These are phyloP conservation scores for Aspergillus ochraceoroseus DNA, from an alignment of 2,329 filamentous ascomycete genomes.

Conservation along the genomic window DNA sequence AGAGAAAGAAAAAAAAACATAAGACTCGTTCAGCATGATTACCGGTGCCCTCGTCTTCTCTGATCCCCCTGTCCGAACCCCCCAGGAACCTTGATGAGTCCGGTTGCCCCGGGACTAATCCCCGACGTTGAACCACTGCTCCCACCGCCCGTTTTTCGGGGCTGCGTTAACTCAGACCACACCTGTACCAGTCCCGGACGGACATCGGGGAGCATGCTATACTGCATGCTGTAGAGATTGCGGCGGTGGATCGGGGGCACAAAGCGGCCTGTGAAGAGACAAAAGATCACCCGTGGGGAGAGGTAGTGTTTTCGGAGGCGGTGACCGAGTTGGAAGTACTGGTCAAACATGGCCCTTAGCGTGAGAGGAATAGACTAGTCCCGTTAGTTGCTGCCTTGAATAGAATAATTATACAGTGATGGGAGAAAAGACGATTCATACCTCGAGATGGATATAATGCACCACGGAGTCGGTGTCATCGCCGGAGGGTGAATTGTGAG, in stretches of 20 bases:
- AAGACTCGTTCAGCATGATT: slow-evolving; percentile 9
- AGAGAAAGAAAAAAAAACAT: neutral
- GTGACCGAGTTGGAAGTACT: slow-evolving; percentile 91
- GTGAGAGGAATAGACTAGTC: slow-evolving; percentile 76
- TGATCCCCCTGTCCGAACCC: slow-evolving; percentile 32
- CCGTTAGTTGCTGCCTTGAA: slow-evolving; percentile 15
- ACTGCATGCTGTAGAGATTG: slow-evolving; percentile 92
- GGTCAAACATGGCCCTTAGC: slow-evolving; percentile 90
- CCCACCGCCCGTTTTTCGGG: slow-evolving; percentile 30
- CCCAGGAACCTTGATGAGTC: slow-evolving; percentile 32
- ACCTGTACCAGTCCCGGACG: slow-evolving; percentile 77
- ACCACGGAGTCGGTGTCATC: slow-evolving; percentile 53
- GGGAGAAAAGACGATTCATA: slow-evolving; percentile 40
- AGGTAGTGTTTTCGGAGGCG: slow-evolving; percentile 94
- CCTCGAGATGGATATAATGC: slow-evolving; percentile 82
- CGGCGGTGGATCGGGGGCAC: slow-evolving; percentile 92
- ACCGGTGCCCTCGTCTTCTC: slow-evolving; percentile 35
- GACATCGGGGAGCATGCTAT: slow-evolving; percentile 88
- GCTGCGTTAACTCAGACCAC: slow-evolving; percentile 66
- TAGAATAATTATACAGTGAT: neutral
- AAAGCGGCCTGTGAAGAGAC: slow-evolving; percentile 82
- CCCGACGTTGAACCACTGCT: slow-evolving; percentile 26
- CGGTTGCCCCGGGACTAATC: slow-evolving; percentile 25
- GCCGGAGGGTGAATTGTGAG: slow-evolving; percentile 36
- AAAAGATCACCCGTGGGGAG: slow-evolving; percentile 79